A percentile compares a stretch with the other conserved stretches of the same genome.
Conservation (phyloP, 768 basidiomycete species). For the Rhodosporidiobolus odoratus region DNA sequence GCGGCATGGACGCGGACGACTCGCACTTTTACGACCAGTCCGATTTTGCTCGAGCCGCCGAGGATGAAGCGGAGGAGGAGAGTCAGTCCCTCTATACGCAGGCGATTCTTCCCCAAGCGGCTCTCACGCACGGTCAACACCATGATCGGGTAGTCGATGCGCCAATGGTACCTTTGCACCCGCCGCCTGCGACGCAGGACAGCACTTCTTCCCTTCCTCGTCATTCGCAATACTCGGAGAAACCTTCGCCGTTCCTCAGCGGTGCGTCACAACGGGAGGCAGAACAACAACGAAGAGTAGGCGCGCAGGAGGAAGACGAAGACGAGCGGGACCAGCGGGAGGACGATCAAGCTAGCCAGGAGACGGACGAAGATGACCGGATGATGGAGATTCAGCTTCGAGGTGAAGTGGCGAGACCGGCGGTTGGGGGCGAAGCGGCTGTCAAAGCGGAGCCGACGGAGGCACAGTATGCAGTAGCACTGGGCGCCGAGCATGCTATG, state of each 20-base stretch:
- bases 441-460: neutral
- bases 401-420: conserved; percentile 3
- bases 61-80: too few relatives aligned
- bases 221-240: conserved; percentile 4
- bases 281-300: too few relatives aligned
- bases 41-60: too few relatives aligned
- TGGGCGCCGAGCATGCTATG: too few relatives aligned
- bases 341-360: neutral
- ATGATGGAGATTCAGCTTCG: conserved; percentile 6
- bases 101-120: neutral
- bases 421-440: too few relatives aligned
- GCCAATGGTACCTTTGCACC: neutral
- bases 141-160: neutral
- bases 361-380: conserved; percentile 13
- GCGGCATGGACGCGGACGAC: neutral
- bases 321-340: neutral
- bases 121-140: too few relatives aligned
- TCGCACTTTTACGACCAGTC: neutral
- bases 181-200: neutral
- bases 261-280: too few relatives aligned
- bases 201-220: neutral
- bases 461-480: neutral
- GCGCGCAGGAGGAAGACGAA: neutral
- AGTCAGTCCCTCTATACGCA: too few relatives aligned
- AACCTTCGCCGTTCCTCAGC: conserved; percentile 3